Base-by-base conservation (phyloP, 495 filamentous ascomycete species). In the Penicillium canescens region DNA sequence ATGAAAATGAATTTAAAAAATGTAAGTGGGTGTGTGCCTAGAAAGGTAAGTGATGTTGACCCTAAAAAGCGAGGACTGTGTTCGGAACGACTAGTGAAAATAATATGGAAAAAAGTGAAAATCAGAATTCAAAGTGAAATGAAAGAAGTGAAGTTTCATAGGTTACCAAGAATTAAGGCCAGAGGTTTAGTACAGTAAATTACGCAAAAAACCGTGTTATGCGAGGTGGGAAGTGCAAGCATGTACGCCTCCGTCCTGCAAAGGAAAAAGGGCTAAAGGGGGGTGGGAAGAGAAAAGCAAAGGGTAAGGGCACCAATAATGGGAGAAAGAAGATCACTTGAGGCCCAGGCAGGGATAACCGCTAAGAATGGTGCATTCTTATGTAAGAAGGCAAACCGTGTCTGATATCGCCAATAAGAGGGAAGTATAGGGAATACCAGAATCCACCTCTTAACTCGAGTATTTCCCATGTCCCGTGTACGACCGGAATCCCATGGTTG, bases 11-110 rank as follows among this genome's bases (percentile, higher is more conserved):
- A 52, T 35, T 39, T 54, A 36, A 31, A 52, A 38, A 46, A 56
- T 48, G 42, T 52, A 70, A 70, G 70, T 73, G 71, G 72, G 71
- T 74, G 66, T 74, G 66, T 71, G 62, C 62, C 66, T 61, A 61
- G 45, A 64, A 64, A 61, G 39, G 57, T 66, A 66, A 55, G 63
- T 66, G 56, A 66, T 63, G 63, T 60, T 61, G 53, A 62, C 56
- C 60, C n/a, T 39, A 10, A 20, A 20, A 50, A 48, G 46, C 46
- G 47, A 24, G n/a, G 42, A 41, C 31, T 41, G 37, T 16, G 4
- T 35, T 42, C 38, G 39, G 48, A 62, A 61, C 51, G 59, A 36
- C 56, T 47, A 61, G 65, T 63, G 20, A 48, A 55, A 46, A 24
- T 38, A 36, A 49, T 18, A 46, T 46, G 45, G 31, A 8, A 42